Conservation (phyloP, 192 early-diverging fungal species). For the Backusella liffmaniae region DNA sequence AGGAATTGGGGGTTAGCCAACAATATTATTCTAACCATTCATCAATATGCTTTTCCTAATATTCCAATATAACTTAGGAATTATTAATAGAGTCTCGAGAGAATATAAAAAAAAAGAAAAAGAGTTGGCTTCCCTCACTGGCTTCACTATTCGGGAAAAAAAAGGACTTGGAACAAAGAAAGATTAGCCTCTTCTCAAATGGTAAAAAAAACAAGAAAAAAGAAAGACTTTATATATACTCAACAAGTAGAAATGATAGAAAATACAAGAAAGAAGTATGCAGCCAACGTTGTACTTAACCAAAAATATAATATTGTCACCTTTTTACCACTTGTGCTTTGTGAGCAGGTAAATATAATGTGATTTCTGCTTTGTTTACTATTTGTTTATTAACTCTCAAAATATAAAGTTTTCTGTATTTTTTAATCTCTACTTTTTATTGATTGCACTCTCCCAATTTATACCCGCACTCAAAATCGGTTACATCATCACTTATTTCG, state of each 20-base stretch:
- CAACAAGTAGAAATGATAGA: constrained; percentile 22
- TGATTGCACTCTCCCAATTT: constrained; percentile 92
- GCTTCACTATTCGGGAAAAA: not conserved
- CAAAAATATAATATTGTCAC: constrained; percentile 84
- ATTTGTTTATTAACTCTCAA: constrained; percentile 2
- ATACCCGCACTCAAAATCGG: constrained; percentile 84
- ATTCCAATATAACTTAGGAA: not conserved
- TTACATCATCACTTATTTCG: constrained; percentile 89
- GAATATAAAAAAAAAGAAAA: constrained; percentile 7
- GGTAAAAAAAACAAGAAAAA: not conserved
- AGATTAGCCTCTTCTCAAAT: not conserved
- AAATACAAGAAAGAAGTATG: constrained; percentile 54
- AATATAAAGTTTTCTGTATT: constrained; percentile 83
- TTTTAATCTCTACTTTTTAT: constrained; percentile 93
- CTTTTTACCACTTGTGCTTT: constrained; percentile 79
- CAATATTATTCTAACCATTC: not conserved
- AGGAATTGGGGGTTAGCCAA: not conserved
- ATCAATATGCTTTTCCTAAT: not conserved
- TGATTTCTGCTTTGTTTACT: not conserved
- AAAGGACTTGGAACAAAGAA: constrained; percentile 1
- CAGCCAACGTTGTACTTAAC: constrained; percentile 84
- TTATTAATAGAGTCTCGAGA: constrained; percentile 9
- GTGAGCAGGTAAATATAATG: constrained; percentile 60
- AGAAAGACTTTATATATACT: not conserved
- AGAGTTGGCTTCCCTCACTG: not conserved